Conservation (phyloP, 202 grass and related monocot species). For the Miscanthus sacchariflorus region DNA sequence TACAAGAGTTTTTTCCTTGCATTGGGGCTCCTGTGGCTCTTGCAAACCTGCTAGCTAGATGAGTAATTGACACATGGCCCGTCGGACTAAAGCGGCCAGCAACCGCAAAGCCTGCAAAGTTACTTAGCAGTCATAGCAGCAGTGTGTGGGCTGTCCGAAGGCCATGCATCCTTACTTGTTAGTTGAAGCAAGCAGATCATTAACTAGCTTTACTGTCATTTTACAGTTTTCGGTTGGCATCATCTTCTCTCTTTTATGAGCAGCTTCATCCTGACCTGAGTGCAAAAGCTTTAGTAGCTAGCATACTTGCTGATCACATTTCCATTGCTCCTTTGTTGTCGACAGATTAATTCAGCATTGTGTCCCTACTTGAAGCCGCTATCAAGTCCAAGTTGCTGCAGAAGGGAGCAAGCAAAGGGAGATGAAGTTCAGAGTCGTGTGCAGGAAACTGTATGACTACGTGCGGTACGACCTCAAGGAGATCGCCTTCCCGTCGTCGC, state of each 20-base stretch:
- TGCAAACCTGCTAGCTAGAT: too few relatives aligned
- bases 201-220: neutral
- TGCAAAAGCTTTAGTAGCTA: neutral
- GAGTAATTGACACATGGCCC: too few relatives aligned
- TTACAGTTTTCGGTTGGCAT: neutral
- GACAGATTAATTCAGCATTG: slow-evolving; percentile 8
- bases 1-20: too few relatives aligned
- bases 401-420: neutral
- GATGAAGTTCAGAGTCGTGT: slow-evolving; percentile 77
- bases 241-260: neutral
- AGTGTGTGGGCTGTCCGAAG: neutral
- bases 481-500: slow-evolving; percentile 77
- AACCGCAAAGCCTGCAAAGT: neutral
- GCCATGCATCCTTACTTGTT: neutral
- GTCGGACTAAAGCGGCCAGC: too few relatives aligned
- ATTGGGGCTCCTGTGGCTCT: too few relatives aligned
- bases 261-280: neutral
- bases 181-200: too few relatives aligned
- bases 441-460: slow-evolving; percentile 69
- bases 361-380: neutral
- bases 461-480: slow-evolving; percentile 77
- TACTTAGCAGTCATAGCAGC: neutral
- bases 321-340: neutral
- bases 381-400: neutral
- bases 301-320: neutral